Evolutionary conservation across 768 basidiomycete species (phyloP), one percentile per base, ranked within the genome.

Genomic region (Phanerochaete carnosa): DNA sequence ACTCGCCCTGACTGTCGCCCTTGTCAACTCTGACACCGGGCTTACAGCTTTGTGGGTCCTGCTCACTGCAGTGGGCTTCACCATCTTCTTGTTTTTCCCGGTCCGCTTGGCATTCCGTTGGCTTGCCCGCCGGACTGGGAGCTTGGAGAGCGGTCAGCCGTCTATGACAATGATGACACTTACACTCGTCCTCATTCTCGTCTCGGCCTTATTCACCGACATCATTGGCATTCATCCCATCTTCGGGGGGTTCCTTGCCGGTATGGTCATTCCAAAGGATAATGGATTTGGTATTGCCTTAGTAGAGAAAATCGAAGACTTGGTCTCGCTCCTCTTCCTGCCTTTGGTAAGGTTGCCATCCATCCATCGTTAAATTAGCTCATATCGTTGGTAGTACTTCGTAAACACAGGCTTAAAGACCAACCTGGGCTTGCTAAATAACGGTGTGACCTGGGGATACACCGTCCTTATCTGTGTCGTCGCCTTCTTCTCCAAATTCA

Each of bases 281-380:
- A 88, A 90, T 60, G 92, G 92, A 0, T 92, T 86, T 68, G 89
- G 86, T 6, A 90, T 93, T 59, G 80, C 89, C 0, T 69, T 95
- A 16, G 87, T 91, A 0, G 91, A 93, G 65, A 95, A 90, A 72
- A 73, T 95, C 28, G 94, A 97, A 73, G 94, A 96, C 77, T 75
- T 95, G n/a, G 86, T 94, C 9, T 74, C 82, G 3, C 84, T 92
- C 60, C 68, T 92, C 3, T 84, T 94, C 68, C 67, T 95, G 32
- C 92, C 92, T 6, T 78, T 93, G 59, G 90, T 92, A 70, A 61
- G 88, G 19, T 35, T 7, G 33, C 33, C 16, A 26, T 46, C 28
- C 45, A 6, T 12, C 29, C 7, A 51, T 29, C 23, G 11, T 51
- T 33, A 11, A 7, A 35, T 35, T 15, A 35, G 43, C 30, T 54